Conservation (phyloP, 306 rosid species). For the Cotoneaster glaucophyllus region DNA sequence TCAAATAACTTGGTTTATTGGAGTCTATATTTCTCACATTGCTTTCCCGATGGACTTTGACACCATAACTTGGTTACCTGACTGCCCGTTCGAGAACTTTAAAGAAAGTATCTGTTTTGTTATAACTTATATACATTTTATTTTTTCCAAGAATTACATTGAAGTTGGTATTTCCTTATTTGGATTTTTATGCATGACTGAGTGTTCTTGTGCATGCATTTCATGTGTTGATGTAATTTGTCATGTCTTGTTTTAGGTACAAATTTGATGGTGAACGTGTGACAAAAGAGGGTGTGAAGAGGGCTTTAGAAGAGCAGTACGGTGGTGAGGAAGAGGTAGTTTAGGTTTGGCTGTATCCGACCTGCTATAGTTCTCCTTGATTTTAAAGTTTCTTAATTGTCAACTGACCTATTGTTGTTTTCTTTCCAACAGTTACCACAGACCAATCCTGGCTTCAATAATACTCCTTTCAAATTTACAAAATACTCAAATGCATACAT, state of each 20-base stretch:
- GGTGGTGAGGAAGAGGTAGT: conserved; percentile 96
- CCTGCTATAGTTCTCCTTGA: background rate
- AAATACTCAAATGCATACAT: conserved; percentile 83
- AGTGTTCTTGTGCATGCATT: background rate
- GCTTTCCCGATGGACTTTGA: background rate
- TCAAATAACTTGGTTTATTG: background rate
- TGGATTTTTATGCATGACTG: background rate
- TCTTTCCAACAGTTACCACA: conserved; percentile 51
- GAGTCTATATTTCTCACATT: background rate
- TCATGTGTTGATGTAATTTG: background rate
- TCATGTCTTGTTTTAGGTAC: conserved; percentile 36
- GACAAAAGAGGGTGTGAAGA: conserved; percentile 73
- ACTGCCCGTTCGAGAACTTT: background rate
- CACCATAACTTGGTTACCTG: background rate
- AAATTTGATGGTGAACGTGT: conserved; percentile 88
- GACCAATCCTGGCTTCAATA: conserved; percentile 77
- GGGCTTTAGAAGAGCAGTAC: conserved; percentile 88
- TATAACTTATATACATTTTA: background rate
- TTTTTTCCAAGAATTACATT: background rate
- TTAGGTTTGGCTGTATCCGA: background rate
- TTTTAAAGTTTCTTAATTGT: background rate
- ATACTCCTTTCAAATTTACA: conserved; percentile 77
- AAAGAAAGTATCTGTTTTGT: background rate
- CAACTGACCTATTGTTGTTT: conserved; percentile 8
- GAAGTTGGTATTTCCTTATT: background rate